Evolutionary conservation across 192 early-diverging fungal species (phyloP).

Genomic region (Coemansia sp.): DNA sequence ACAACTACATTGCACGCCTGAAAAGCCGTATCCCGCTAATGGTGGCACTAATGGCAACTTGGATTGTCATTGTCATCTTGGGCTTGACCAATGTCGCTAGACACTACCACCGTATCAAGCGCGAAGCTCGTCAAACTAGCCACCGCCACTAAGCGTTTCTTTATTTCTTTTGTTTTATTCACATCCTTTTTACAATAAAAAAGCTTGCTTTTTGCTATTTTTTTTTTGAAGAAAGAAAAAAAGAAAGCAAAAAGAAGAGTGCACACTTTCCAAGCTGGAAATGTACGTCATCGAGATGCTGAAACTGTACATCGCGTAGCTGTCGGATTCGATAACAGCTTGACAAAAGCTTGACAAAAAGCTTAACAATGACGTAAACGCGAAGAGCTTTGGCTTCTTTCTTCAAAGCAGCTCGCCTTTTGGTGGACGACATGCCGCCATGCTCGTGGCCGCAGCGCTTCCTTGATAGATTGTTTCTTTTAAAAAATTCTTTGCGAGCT

Average conservation of each 20-base stretch:
- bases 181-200: background rate
- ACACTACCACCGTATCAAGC: conserved; percentile 19
- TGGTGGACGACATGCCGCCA: background rate
- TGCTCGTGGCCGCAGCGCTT: background rate
- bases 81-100: conserved; percentile 30
- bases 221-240: background rate
- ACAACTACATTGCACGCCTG: conserved; percentile 32
- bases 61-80: conserved; percentile 43
- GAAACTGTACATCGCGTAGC: background rate
- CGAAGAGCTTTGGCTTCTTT: background rate
- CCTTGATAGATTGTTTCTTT: background rate
- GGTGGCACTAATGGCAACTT: conserved; percentile 37
- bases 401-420: background rate
- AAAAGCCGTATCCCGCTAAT: conserved; percentile 33
- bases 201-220: background rate
- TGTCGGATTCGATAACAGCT: background rate
- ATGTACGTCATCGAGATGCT: background rate
- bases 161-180: conserved; percentile 12
- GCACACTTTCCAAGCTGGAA: background rate
- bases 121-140: background rate
- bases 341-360: background rate
- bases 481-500: background rate
- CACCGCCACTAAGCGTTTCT: conserved; percentile 8
- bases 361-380: background rate
- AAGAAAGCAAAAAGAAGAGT: background rate